Evolutionary conservation across 2,329 filamentous ascomycete genomes (phyloP), one percentile per base, ranked within the genome.

Genomic region (Orbilia blumenaviensis): DNA sequence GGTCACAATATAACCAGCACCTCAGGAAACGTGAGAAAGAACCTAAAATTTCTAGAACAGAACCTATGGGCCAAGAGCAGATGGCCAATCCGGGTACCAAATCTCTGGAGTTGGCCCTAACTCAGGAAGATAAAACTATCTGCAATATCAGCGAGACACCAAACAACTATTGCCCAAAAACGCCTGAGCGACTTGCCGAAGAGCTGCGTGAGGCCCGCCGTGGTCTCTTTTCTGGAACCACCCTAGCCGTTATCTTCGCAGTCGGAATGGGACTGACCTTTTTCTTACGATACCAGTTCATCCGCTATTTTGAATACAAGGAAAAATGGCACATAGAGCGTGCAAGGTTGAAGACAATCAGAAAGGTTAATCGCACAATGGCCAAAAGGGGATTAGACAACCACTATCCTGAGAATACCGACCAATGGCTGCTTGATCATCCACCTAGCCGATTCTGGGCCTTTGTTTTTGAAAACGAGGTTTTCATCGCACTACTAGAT

Each of bases 401-500:
- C 10, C 72, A 58, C 2, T 76, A 64, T 48, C 46, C 56, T 21
- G 72, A 76, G 46, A 76, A 76, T 12, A 25, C 61, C 48, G 72
- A 76, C 25, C 25, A 27, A 36, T 46, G 50, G 56, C n/a, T 76
- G 1, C 48, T 76, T n/a, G 56, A 62, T 10, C 36, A 60, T 14
- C 72, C 72, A n/a, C 72, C 72, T 3, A 76, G 72, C 50, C 16
- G 18, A 16, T 68, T 76, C 34, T 76, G 56, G 72, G 72, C 64
- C 5, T 9, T 44, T 8, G 64, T 76, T 18, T 76, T 76, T 38
- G 72, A 76, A 69, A 76, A 32, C 48, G 72, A 76, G 46, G 56
- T 46, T 21, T 69, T 68, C 32, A 76, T 76, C 9, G 41, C 48
- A 6, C n/a, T 69, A 12, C 42, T 76, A 0, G 64, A 36, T 14